Evolutionary conservation across 208 protist species (phyloP), one percentile per base, ranked within the genome.

Genomic region (Crithidia sp.): DNA sequence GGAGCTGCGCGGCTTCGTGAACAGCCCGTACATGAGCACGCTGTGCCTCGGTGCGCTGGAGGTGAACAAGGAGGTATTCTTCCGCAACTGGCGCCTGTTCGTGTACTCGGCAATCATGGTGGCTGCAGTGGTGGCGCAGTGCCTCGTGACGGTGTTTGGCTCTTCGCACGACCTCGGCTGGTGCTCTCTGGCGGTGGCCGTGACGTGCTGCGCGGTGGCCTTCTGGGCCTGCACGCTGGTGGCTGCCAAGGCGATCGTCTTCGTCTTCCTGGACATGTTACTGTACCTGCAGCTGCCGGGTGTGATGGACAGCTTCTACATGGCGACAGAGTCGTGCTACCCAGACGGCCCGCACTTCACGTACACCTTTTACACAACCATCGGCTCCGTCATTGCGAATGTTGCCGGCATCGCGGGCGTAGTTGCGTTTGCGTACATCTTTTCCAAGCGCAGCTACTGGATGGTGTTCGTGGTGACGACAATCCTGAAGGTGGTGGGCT

Each of bases 241-340:
- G 12, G 56, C 77, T 13, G 88, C 81, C n/a, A 86, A 85, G 65
- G 76, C 79, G 4, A 86, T 69, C 61, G 16, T 80, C 28, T 93
- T 81, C 61, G 44, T 77, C 3, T 90, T 82, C 60, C 16, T 86
- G 10, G 70, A 75, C 40, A 65, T 77, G 63, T 52, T 77, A 6
- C 50, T 80, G n/a, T 90, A 92, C 77, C 36, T 90, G 54, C 73
- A 81, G 57, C 56, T 92, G 16, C 67, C 74, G 13, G 79, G 82
- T 44, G 74, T 74, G 13, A 41, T 90, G 36, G 72, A 88, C 63
- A 81, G 40, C 57, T 86, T 85, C 60, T 90, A 78, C 71, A 70
- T 77, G 41, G 81, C 79, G 0, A 63, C 17, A 2, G 19, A 65
- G 10, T 19, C 59, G 7, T 85, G 82, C 72, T 58, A 77, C 49